Conservation (phyloP, 140 eudicot genomes). For the Erigeron philadelphicus region DNA sequence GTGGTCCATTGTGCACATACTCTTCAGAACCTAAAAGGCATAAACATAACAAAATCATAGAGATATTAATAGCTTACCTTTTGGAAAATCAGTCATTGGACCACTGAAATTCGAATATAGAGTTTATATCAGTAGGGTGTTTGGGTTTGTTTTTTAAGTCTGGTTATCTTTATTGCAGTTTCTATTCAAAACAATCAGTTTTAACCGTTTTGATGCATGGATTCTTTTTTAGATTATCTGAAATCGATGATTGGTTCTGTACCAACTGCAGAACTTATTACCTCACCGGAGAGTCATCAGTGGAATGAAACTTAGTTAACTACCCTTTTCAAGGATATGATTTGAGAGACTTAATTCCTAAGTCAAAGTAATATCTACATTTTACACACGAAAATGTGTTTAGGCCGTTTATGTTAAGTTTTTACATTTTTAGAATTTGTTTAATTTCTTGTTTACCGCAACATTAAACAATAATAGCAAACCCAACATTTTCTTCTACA, state of each 20-base stretch:
- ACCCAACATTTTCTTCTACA: too few species aligned
- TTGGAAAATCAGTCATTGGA: neutral
- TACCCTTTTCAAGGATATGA: too few species aligned
- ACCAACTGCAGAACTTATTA: neutral
- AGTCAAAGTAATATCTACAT: too few species aligned
- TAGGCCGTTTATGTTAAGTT: too few species aligned
- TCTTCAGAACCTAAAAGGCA: constrained; percentile 71
- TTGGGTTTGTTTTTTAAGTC: neutral
- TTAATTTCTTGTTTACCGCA: too few species aligned
- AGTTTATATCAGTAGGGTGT: neutral
- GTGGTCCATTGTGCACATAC: constrained; percentile 82
- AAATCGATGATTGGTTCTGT: neutral
- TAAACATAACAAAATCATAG: neutral
- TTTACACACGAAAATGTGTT: too few species aligned
- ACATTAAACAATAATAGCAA: too few species aligned
- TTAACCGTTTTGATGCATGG: neutral
- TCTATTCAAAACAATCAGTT: neutral
- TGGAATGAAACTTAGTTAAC: too few species aligned
- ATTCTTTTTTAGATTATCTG: neutral
- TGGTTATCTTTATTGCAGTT: neutral
- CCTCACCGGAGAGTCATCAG: neutral
- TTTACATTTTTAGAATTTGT: too few species aligned
- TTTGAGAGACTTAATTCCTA: too few species aligned
- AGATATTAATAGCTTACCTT: neutral
- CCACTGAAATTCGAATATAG: neutral